Percentiles rank a stretch among this genome's conserved stretches.
Conservation (phyloP, 768 basidiomycete genomes). For the Clavulina sp. region DNA sequence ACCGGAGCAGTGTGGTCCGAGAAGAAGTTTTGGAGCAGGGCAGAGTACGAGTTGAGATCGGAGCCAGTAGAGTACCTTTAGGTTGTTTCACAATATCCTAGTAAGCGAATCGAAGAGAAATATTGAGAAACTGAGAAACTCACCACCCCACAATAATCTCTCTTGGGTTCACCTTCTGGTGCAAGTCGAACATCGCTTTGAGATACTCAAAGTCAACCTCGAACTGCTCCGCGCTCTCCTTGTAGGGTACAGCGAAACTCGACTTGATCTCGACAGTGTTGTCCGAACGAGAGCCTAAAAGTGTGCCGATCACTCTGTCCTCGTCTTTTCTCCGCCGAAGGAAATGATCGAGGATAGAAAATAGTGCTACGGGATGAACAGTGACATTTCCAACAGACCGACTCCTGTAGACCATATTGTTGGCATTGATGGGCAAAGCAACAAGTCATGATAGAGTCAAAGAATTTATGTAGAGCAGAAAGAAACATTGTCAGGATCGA, state of each 20-base stretch:
- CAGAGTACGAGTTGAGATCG: constrained; percentile 82
- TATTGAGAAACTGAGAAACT: no score
- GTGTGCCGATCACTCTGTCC: constrained; percentile 85
- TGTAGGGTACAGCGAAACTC: constrained; percentile 84
- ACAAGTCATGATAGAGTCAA: no score
- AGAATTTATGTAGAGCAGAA: no score
- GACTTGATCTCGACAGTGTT: constrained; percentile 58
- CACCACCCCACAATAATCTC: constrained; percentile 94
- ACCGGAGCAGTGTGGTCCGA: constrained; percentile 77
- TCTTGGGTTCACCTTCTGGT: constrained; percentile 66
- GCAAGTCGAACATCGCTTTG: constrained; percentile 78
- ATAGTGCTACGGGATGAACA: constrained; percentile 81
- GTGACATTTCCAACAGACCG: constrained; percentile 57
- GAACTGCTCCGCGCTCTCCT: constrained; percentile 81
- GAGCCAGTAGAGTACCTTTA: constrained; percentile 84
- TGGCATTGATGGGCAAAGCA: not conserved
- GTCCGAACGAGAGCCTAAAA: constrained; percentile 64
- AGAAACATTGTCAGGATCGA: no score
- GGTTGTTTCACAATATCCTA: constrained; percentile 1
- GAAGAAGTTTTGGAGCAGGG: constrained; percentile 96
- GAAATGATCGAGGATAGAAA: constrained; percentile 93
- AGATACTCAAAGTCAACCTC: constrained; percentile 97
- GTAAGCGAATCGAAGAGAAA: not conserved
- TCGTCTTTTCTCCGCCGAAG: constrained; percentile 68
- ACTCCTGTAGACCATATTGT: no score